Base-by-base conservation (phyloP, 2,329 filamentous ascomycete species). In the Aspergillus sp. region DNA sequence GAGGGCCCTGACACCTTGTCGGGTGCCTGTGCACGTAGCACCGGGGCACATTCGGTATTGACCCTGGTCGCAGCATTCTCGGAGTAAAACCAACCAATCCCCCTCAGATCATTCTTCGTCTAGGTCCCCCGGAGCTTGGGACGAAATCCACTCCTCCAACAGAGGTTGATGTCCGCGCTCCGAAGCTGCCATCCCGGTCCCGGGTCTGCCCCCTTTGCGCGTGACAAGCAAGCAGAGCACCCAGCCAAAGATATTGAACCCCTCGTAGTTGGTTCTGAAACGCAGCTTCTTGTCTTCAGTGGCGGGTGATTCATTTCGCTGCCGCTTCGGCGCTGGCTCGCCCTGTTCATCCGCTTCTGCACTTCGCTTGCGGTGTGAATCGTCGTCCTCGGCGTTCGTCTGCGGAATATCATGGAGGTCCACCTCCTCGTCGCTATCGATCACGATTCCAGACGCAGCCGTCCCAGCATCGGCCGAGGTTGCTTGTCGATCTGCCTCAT, bases 221-320 rank as follows among this genome's bases (percentile, higher is more conserved):
- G 88, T 89, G 71, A 99, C 87, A 7, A 99, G 88, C 53, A 99
- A 80, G 71, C 92, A 97, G 21, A 99, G 78, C 44, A 96, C 91
- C 61, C 91, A 88, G 10, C 94, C 91, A 74, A 96, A 96, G 66
- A 99, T 97, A 63, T 88, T 89, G 74, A 97, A 97, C 7, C 94
- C 93, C 65, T 97, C 91, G 73, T 97, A 99, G 13, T 86, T 87
- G 21, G 93, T 94, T 56, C 88, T 87, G 77, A 97, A 83, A 17
- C 82, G 84, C 62, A 96, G 76, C 71, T 97, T 97, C 78, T 99
- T 97, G 75, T 97, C 95, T 65, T 96, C 85, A 9, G 17, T 44
- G 76, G 45, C 40, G 14, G 71, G 48, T 7, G 53, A 64, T 58
- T 54, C 71, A 66, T 50, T 69, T 66, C 57, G 76, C 68, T 43